phyloP scores from a whole-genome alignment of 345 rosid species.

The Punica granatum region DNA sequence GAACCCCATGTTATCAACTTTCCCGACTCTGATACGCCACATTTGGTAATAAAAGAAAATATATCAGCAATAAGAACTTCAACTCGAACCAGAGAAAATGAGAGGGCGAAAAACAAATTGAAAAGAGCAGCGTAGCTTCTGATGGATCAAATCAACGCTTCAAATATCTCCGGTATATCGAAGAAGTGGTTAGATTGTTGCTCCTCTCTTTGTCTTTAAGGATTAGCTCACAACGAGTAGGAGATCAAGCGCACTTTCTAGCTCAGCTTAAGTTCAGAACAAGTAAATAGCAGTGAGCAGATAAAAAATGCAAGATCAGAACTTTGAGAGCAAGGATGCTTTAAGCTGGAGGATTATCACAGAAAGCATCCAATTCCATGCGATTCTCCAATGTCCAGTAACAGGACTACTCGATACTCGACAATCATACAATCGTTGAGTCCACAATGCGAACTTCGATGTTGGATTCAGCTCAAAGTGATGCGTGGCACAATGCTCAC shows the following conservation, averaged over 20 bases:
- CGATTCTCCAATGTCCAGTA: too few species aligned
- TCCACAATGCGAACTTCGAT: not conserved
- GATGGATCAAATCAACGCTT: not conserved
- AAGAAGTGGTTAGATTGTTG: not conserved
- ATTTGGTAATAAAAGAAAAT: not conserved
- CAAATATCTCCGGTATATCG: not conserved
- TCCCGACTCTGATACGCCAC: slow-evolving; percentile 38
- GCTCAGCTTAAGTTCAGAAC: not conserved
- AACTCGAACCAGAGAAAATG: not conserved
- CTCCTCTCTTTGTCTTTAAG: not conserved
- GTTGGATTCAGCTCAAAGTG: not conserved
- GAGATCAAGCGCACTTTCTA: not conserved
- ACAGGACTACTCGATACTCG: too few species aligned
- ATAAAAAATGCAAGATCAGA: not conserved
- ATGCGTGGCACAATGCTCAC: not conserved
- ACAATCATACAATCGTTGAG: not conserved
- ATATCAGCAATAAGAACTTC: not conserved
- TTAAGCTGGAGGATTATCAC: not conserved
- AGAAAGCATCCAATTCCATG: too few species aligned
- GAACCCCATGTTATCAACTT: slow-evolving; percentile 87
- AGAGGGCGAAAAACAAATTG: too few species aligned
- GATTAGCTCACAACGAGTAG: not conserved
- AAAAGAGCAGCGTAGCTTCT: not conserved
- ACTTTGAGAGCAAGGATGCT: not conserved
- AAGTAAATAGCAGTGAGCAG: not conserved